Conservation (phyloP, 2,329 filamentous ascomycete species). For the Coleophoma cylindrospora region DNA sequence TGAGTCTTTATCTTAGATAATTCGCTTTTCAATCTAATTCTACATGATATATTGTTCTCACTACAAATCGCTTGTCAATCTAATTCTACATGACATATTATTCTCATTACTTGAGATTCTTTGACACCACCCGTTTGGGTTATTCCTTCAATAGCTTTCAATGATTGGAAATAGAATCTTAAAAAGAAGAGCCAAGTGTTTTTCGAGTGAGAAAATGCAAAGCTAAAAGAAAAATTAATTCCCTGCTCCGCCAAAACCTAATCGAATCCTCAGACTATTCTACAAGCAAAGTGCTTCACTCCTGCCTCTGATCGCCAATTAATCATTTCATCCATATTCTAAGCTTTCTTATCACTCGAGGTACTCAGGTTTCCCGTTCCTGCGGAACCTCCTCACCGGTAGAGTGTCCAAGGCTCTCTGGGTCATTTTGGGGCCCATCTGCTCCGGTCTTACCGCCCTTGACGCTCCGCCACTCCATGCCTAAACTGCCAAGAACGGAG, state of each 20-base stretch:
- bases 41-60: too few species aligned
- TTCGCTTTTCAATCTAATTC: too few species aligned
- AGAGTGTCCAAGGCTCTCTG: neutral
- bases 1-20: too few species aligned
- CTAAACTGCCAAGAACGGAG: constrained; percentile 46
- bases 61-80: too few species aligned
- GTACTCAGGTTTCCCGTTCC: neutral
- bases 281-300: neutral
- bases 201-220: neutral
- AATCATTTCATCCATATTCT: neutral
- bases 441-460: constrained; percentile 7
- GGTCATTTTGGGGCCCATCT: neutral
- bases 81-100: too few species aligned
- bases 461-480: constrained; percentile 51
- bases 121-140: too few species aligned
- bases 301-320: neutral
- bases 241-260: neutral
- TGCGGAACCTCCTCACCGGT: neutral
- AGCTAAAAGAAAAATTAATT: neutral
- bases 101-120: too few species aligned
- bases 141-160: too few species aligned
- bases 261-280: neutral
- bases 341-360: neutral
- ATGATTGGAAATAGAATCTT: too few species aligned
- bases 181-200: too few species aligned